Evolutionary conservation across 192 early-diverging fungal species (phyloP).

Genomic region (Haplosporangium gracile): DNA sequence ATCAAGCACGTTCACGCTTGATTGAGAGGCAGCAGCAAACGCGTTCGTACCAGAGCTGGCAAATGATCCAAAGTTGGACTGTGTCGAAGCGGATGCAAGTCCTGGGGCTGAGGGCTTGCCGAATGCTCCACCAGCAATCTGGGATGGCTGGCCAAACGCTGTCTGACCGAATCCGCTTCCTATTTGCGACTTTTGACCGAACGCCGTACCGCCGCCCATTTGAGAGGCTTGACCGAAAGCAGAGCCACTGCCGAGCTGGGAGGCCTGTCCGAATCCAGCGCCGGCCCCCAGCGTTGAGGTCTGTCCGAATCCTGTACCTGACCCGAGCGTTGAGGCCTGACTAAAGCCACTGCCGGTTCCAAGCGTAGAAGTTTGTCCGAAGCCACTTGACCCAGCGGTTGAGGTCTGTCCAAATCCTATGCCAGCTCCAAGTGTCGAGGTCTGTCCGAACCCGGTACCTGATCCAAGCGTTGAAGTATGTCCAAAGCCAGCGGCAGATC

Average conservation of each 20-base stretch:
- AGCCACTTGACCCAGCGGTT: slow-evolving; percentile 19
- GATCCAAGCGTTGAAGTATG: slow-evolving; percentile 2
- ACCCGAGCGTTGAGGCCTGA: slow-evolving; percentile 13
- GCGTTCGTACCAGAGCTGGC: slow-evolving; percentile 43
- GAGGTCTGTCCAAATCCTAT: slow-evolving; percentile 34
- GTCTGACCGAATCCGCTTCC: slow-evolving; percentile 33
- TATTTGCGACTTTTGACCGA: slow-evolving; percentile 12
- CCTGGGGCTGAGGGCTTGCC: neutral
- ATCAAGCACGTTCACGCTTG: slow-evolving; percentile 35
- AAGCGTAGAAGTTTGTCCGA: slow-evolving; percentile 20
- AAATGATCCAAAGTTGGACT: slow-evolving; percentile 54
- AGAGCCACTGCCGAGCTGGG: slow-evolving; percentile 13
- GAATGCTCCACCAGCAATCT: slow-evolving; percentile 11
- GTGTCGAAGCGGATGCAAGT: slow-evolving; percentile 18
- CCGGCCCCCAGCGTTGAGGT: slow-evolving; percentile 21
- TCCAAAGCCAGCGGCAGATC: neutral
- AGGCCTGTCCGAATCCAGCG: slow-evolving; percentile 33
- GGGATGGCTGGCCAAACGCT: slow-evolving; percentile 19
- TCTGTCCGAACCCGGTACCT: slow-evolving; percentile 31
- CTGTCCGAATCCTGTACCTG: slow-evolving; percentile 32
- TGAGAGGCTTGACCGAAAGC: slow-evolving; percentile 31
- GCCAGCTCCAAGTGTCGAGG: slow-evolving; percentile 17
- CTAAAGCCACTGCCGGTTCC: slow-evolving; percentile 14
- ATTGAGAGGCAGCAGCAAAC: slow-evolving; percentile 35
- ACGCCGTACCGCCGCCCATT: slow-evolving; percentile 11